Conservation (phyloP, 208 protist genomes). For the Histomonas meleagridis region DNA sequence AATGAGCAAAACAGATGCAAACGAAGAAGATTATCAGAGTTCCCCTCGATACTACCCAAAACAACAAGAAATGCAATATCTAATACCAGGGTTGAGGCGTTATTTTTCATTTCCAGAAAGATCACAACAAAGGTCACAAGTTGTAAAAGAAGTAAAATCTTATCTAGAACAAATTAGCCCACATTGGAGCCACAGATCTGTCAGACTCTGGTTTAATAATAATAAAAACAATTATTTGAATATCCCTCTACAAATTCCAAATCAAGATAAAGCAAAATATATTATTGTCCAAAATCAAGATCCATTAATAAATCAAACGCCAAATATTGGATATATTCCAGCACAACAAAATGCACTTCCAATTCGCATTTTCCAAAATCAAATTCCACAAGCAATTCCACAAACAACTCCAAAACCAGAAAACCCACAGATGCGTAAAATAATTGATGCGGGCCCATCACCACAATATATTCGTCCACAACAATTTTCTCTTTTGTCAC, state of each 20-base stretch:
- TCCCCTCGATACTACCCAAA: background rate
- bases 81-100: background rate
- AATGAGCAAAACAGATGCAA: too few relatives aligned
- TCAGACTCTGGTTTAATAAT: conserved; percentile 23
- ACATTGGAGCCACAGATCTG: background rate
- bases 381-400: background rate
- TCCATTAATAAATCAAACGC: background rate
- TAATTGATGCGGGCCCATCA: background rate
- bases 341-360: background rate
- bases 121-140: background rate
- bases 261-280: background rate
- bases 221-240: background rate
- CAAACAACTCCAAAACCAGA: background rate
- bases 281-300: background rate
- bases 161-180: background rate
- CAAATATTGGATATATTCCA: background rate
- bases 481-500: background rate
- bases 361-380: background rate
- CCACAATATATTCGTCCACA: background rate
- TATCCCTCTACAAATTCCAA: background rate
- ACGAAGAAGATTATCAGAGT: too few relatives aligned
- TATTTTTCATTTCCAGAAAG: conserved; percentile 32
- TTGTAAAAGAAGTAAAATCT: background rate
- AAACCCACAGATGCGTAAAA: background rate
- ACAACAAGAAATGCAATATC: background rate